phyloP scores from a whole-genome alignment of 257 asterid genomes.

The Fraxinus anomala region DNA sequence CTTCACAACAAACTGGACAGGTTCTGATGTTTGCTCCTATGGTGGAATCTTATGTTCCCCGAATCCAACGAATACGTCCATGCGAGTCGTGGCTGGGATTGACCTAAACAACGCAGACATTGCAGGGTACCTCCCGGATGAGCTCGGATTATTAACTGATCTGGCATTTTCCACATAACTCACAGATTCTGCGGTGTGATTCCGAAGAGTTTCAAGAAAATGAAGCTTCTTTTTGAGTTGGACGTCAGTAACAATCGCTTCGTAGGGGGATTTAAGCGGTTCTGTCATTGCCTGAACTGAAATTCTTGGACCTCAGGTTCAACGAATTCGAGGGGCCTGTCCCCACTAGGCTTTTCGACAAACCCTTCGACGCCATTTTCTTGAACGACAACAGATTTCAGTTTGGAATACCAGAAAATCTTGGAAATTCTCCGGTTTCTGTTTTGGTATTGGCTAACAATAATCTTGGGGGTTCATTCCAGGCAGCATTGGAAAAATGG shows the following conservation, averaged over 20 bases:
- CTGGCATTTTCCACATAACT: conserved; percentile 67
- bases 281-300: conserved; percentile 49
- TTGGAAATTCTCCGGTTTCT: conserved; percentile 69
- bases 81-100: conserved; percentile 64
- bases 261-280: conserved; percentile 64
- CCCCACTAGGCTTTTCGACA: conserved; percentile 50
- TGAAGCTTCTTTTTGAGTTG: conserved; percentile 57
- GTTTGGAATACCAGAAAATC: conserved; percentile 61
- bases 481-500: conserved; percentile 64
- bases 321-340: conserved; percentile 73
- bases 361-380: conserved; percentile 62
- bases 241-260: conserved; percentile 73
- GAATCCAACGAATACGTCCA: conserved; percentile 40
- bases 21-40: conserved; percentile 61
- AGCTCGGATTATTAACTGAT: conserved; percentile 62
- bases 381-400: conserved; percentile 62
- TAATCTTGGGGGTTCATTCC: conserved; percentile 66
- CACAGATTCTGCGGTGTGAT: conserved; percentile 71
- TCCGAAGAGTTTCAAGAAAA: conserved; percentile 41
- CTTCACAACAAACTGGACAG: conserved; percentile 62
- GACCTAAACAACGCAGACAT: conserved; percentile 79
- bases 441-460: conserved; percentile 74
- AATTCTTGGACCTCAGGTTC: conserved; percentile 63
- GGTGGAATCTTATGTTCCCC: conserved; percentile 57
- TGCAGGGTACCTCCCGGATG: conserved; percentile 65